A percentile compares a stretch with the other conserved stretches of the same genome.
Evolutionary conservation across 2,329 filamentous ascomycete genomes (phyloP).

Genomic region (Aureobasidium sp.): DNA sequence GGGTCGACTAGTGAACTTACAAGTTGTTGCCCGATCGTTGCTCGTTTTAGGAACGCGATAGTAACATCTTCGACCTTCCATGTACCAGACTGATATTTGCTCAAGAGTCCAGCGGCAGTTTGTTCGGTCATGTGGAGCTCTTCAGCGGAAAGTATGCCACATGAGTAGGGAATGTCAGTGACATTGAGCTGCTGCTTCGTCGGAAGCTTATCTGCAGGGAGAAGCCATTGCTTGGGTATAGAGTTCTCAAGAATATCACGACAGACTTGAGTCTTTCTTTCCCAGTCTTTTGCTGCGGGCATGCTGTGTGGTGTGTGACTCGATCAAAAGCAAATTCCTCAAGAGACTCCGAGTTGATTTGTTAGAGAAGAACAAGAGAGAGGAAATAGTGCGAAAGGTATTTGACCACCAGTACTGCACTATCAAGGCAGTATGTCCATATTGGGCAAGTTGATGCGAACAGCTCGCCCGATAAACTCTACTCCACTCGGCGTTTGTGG

Average conservation of each 20-base stretch:
- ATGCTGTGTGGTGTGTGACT: background rate
- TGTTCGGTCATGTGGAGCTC: constrained; percentile 46
- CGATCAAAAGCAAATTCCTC: background rate
- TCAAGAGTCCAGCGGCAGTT: constrained; percentile 35
- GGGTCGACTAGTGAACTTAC: constrained; percentile 24
- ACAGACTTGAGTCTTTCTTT: constrained; percentile 11
- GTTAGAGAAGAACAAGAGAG: background rate
- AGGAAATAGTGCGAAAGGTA: background rate
- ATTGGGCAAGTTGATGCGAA: constrained; percentile 2
- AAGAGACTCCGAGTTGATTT: no score
- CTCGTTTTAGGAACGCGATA: constrained; percentile 48
- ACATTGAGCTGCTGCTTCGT: constrained; percentile 49
- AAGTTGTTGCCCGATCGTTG: constrained; percentile 49
- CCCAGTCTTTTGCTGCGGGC: constrained; percentile 16
- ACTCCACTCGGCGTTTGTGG: background rate
- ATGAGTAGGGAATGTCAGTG: constrained; percentile 47
- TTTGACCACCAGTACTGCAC: background rate
- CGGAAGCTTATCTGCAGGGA: constrained; percentile 49
- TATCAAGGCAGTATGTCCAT: background rate
- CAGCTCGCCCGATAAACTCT: background rate
- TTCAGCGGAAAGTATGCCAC: constrained; percentile 51
- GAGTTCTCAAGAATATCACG: constrained; percentile 28
- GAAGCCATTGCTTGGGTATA: constrained; percentile 52
- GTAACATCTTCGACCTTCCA: constrained; percentile 49
- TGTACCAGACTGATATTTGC: constrained; percentile 34